These are phyloP conservation scores for Aspergillus neoniger DNA, from an alignment of 2,329 filamentous ascomycete genomes.

Conservation along the genomic window DNA sequence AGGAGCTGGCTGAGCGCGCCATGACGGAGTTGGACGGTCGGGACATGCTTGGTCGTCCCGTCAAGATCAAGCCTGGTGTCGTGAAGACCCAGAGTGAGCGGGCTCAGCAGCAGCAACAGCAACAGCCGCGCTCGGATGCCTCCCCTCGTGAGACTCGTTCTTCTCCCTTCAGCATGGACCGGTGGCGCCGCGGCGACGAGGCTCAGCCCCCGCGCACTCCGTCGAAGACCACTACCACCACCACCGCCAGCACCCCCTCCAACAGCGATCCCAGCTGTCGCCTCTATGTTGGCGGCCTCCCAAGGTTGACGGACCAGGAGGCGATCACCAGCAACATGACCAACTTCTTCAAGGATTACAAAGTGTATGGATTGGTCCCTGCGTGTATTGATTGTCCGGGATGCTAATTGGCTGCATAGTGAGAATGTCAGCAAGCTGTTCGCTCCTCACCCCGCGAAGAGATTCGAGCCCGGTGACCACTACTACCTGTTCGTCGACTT, in stretches of 20 bases:
- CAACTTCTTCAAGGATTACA: constrained; percentile 48
- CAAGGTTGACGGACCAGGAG: constrained; percentile 45
- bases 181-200: constrained; percentile 47
- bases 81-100: constrained; percentile 50
- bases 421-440: constrained; percentile 56
- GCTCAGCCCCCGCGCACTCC: constrained; percentile 31
- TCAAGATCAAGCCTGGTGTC: constrained; percentile 67
- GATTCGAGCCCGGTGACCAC: constrained; percentile 55
- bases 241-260: background rate
- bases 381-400: background rate
- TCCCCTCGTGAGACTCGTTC: constrained; percentile 25
- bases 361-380: constrained; percentile 36
- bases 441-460: constrained; percentile 60
- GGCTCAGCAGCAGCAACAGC: constrained; percentile 23
- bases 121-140: constrained; percentile 17
- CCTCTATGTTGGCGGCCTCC: constrained; percentile 52
- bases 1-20: constrained; percentile 59
- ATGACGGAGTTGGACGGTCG: constrained; percentile 59
- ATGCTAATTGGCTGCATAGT: constrained; percentile 25
- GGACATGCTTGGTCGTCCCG: constrained; percentile 57
- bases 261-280: constrained; percentile 44
- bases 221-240: background rate
- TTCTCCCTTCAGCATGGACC: constrained; percentile 38
- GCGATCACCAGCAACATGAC: constrained; percentile 46
- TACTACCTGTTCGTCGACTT: constrained; percentile 70